Evolutionary conservation across 129 eudicot genomes (phyloP), one percentile per base, ranked within the genome.

Genomic region (Scalesia atractyloides): DNA sequence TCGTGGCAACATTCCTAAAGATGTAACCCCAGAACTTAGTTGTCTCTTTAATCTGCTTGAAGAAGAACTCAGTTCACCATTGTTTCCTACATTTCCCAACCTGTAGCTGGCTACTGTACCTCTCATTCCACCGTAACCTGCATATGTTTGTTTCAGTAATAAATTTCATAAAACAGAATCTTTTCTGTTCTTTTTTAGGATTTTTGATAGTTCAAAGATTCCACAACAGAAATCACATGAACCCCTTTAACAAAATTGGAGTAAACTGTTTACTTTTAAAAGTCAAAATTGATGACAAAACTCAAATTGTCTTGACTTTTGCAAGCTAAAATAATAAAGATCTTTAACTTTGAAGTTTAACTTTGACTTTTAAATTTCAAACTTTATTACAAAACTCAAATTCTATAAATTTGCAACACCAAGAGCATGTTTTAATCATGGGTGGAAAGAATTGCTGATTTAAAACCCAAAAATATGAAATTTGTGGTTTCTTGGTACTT

Each of bases 61-160:
- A 78, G 78, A 73, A 7, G 83, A 69, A 68, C 78, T 75, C 26
- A 79, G 2, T 50, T 84, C 88, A 75, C 79, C 86, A 52, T 60
- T 84, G 58, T 73, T 62, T 50, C 83, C 87, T 64, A 64, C 73
- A 52, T 65, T 67, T 52, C 80, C 92, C 66, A 80, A 16, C 76
- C 83, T 72, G 76, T 76, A 88, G 78, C 65, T 77, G 18, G 87
- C 85, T 46, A 78, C 56, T 18, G 82, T 81, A 15, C 95, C 88
- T 64, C 90, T 76, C 18, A 81, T 43, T 17, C 79, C 72, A 52
- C 73, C 76, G 74, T 75, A 91, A 47, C 89, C 95, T 91, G 88
- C 70, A 80, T 65, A 73, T 48, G 1, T 37, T 81, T 75, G 74
- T 75, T 73, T 83, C 64, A 69, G 76, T 63, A 70, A 52, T 33